Evolutionary conservation across 139 green algal genomes (phyloP).

Genomic region (Parachlorella kessleri): DNA sequence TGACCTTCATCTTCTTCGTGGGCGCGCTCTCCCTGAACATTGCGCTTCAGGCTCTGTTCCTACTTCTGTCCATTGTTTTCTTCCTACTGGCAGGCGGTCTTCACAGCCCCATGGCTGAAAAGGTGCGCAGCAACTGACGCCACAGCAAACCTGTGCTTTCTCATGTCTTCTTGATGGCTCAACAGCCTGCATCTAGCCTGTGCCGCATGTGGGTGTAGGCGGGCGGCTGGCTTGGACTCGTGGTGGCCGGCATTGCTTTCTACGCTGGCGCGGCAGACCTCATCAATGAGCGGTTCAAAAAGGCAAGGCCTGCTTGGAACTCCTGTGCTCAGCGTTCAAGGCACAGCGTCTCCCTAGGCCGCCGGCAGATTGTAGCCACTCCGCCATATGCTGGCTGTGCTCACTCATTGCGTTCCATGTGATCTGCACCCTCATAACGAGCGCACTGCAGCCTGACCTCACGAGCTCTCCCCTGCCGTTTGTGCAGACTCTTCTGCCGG

Average conservation of each 20-base stretch:
- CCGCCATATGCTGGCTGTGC: too few relatives aligned
- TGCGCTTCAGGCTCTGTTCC: constrained; percentile 4
- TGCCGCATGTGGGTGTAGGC: not conserved
- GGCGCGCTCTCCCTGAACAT: constrained; percentile 3
- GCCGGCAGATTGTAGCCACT: not conserved
- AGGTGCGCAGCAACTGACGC: not conserved
- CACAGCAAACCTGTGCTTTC: not conserved
- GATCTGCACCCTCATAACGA: too few relatives aligned
- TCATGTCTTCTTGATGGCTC: not conserved
- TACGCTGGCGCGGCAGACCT: not conserved
- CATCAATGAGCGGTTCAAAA: not conserved
- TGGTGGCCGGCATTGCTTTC: constrained; percentile 15
- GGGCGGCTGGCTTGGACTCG: constrained; percentile 6
- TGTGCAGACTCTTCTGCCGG: constrained; percentile 2
- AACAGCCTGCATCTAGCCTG: too few relatives aligned
- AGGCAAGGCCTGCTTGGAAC: not conserved
- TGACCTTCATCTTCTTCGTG: constrained; percentile 45
- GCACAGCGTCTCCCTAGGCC: not conserved
- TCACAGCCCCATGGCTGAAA: not conserved
- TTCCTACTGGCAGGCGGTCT: constrained; percentile 9
- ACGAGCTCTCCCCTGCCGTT: too few relatives aligned
- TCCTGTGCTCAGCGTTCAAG: not conserved
- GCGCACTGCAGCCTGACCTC: not conserved
- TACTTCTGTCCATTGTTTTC: constrained; percentile 8
- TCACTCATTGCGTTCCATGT: not conserved